Evolutionary conservation across 768 basidiomycete species (phyloP), one percentile per base, ranked within the genome.

Genomic region (Pisolithus tinctorius): DNA sequence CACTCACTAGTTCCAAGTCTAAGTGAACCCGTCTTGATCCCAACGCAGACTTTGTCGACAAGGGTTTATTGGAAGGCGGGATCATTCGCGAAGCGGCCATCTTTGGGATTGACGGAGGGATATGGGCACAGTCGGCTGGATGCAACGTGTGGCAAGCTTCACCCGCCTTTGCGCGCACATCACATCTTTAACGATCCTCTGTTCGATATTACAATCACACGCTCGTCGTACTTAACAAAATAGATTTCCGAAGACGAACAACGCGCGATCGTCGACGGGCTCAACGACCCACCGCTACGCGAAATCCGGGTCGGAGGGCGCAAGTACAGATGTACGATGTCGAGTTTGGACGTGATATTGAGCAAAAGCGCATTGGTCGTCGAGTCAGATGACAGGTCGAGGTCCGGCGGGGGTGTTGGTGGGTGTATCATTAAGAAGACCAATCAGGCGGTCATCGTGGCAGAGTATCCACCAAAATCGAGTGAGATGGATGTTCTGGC

Each of bases 31-130:
- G 20, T 20, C 20, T 20, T 20, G 20, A 20, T 20, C 20, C 20
- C 20, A 20, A 20, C 26, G 27, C 62, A 93, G 91, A 77, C 55
- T 90, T 91, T 72, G 86, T 93, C 68, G 88, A 93, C 66, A 74
- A 71, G 62, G 82, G 89, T 67, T 81, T 94, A 51, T 67, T 94
- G 59, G 87, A 81, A 34, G 83, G 71, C 55, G 82, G 80, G 58
- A 88, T 82, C 70, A 71, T 95, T 63, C n/a, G 71, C 25, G 77
- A 79, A 60, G 93, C 90, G 37, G 91, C 91, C 4, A 67, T 67
- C 59, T 53, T 67, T 14, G 67, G 65, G 2, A 55, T 59, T 50
- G 65, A 66, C 36, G 61, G 63, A 25, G 63, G 64, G 42, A 49
- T 66, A 20, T 67, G 65, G 65, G 67, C 67, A n/a, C 58, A 62